These are phyloP conservation scores for Cladochytrium replicatum DNA, from an alignment of 192 early-diverging fungal species.

Conservation along the genomic window DNA sequence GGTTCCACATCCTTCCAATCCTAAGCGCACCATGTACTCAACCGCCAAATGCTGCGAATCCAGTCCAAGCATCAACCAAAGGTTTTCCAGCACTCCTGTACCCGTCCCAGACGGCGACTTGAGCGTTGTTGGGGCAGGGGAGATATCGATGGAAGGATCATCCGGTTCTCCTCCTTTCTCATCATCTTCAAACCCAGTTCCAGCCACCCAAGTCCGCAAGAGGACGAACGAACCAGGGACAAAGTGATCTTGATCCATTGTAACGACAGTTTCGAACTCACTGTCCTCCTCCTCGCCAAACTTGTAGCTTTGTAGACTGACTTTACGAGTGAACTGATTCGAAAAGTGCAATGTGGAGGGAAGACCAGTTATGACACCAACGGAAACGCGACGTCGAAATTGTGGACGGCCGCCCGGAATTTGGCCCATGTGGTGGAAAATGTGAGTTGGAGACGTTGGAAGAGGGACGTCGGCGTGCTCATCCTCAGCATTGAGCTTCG, in stretches of 20 bases:
- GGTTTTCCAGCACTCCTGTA: conserved; percentile 19
- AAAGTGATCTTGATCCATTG: conserved; percentile 50
- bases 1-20: conserved; percentile 31
- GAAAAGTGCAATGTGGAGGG: conserved; percentile 42
- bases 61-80: conserved; percentile 35
- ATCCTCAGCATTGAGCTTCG: not conserved
- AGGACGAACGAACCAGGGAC: conserved; percentile 73
- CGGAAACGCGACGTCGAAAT: conserved; percentile 8
- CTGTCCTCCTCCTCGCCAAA: conserved; percentile 13
- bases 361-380: conserved; percentile 47
- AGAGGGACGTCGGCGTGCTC: conserved; percentile 7
- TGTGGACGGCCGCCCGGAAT: conserved; percentile 1
- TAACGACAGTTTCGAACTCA: conserved; percentile 35
- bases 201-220: conserved; percentile 40
- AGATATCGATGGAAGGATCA: not conserved
- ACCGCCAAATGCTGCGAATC: conserved; percentile 20
- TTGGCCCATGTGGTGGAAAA: conserved; percentile 20
- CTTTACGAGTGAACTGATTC: conserved; percentile 15
- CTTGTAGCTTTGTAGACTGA: too few species aligned
- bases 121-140: conserved; percentile 3
- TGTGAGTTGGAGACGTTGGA: conserved; percentile 6
- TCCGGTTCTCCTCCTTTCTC: not conserved
- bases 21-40: conserved; percentile 40
- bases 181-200: conserved; percentile 28
- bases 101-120: not conserved